These are phyloP conservation scores for Penicillium sp. DNA, from an alignment of 2,329 filamentous ascomycete species.

Conservation along the genomic window DNA sequence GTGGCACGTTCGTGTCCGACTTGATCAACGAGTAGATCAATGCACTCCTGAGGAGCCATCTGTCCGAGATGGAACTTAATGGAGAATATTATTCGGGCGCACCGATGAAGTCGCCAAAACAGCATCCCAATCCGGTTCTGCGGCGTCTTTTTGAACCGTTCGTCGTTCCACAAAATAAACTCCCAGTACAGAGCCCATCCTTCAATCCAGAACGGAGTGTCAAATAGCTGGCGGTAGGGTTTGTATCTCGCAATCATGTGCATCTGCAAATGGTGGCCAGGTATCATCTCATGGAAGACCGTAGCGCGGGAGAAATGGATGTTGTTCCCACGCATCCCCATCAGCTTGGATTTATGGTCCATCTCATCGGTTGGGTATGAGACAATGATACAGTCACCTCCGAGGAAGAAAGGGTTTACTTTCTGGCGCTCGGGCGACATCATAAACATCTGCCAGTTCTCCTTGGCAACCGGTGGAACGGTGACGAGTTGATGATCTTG, in stretches of 20 bases:
- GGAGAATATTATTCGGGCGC: constrained; percentile 57
- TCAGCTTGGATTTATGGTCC: constrained; percentile 54
- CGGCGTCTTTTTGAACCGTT: constrained; percentile 52
- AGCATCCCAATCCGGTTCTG: constrained; percentile 59
- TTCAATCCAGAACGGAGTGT: constrained; percentile 60
- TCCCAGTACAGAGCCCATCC: constrained; percentile 64
- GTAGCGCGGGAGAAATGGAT: constrained; percentile 58
- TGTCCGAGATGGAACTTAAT: constrained; percentile 59
- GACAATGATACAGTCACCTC: constrained; percentile 55
- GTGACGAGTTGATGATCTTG: constrained; percentile 56
- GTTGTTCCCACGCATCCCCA: constrained; percentile 58
- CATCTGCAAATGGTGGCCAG: constrained; percentile 49
- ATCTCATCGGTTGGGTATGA: constrained; percentile 45
- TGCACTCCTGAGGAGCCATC: constrained; percentile 55
- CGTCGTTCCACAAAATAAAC: constrained; percentile 56
- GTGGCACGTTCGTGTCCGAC: constrained; percentile 61
- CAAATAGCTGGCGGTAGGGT: constrained; percentile 54
- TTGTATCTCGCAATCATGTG: constrained; percentile 50
- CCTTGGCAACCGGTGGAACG: constrained; percentile 54
- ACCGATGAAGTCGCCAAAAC: constrained; percentile 65
- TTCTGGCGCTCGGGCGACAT: constrained; percentile 56
- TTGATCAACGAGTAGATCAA: constrained; percentile 57
- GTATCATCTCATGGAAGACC: constrained; percentile 63
- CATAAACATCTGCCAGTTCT: constrained; percentile 59
- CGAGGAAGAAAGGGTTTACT: constrained; percentile 61